Percentiles rank a stretch among this genome's conserved stretches.
Evolutionary conservation across 176 grass and related monocot species (phyloP).

Genomic region (Ensete ventricosum): DNA sequence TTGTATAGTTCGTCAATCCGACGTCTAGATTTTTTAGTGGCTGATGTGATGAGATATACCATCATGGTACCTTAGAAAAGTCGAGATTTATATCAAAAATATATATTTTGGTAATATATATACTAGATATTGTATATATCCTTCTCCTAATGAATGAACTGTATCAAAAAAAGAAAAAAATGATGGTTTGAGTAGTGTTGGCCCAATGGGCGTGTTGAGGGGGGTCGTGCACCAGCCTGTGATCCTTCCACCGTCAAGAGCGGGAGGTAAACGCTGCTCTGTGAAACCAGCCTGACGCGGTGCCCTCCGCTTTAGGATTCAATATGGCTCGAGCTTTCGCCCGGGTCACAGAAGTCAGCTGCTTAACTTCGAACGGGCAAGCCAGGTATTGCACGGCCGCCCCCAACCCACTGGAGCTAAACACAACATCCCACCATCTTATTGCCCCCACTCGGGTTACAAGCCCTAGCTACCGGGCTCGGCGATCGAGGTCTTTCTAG

Average conservation of each 20-base stretch:
- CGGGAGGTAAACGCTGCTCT: constrained; percentile 43
- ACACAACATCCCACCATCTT: not conserved
- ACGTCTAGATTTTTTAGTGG: too few species aligned
- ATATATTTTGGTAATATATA: too few species aligned
- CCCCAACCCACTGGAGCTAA: not conserved
- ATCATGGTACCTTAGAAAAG: too few species aligned
- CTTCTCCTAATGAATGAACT: too few species aligned
- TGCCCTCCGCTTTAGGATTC: constrained; percentile 22
- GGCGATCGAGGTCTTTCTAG: fast-evolving
- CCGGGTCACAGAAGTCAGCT: not conserved
- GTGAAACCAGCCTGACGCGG: constrained; percentile 43
- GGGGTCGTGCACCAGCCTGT: too few species aligned
- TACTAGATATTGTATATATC: too few species aligned
- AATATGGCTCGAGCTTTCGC: fast-evolving
- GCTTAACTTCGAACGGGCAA: not conserved
- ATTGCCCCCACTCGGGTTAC: constrained; percentile 10
- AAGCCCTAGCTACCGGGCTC: not conserved
- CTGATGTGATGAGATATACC: too few species aligned
- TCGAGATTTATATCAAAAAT: too few species aligned
- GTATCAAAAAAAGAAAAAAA: too few species aligned
- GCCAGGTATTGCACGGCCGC: not conserved
- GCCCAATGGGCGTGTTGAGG: too few species aligned
- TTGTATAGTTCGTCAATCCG: too few species aligned
- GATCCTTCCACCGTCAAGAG: not conserved
- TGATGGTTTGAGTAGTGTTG: too few species aligned